Conservation (phyloP, 495 filamentous ascomycete genomes). For the Trichocladium uniseriatum region DNA sequence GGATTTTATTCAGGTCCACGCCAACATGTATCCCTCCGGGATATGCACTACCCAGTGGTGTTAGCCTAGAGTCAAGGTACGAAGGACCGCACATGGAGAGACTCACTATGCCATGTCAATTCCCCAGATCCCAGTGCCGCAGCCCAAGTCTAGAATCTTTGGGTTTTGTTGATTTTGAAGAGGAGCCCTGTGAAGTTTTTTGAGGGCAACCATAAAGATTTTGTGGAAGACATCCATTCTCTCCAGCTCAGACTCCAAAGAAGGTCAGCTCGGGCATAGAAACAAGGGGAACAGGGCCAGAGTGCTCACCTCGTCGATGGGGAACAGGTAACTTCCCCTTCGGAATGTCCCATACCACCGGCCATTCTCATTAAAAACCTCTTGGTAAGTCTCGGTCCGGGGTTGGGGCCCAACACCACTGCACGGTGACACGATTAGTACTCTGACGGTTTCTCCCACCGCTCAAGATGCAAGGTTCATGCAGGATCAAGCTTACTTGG, state of each 20-base stretch:
- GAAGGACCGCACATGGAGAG: not conserved
- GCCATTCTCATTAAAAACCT: slow-evolving; percentile 45
- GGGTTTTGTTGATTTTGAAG: slow-evolving; percentile 29
- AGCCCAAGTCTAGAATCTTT: slow-evolving; percentile 72
- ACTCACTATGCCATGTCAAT: slow-evolving; percentile 78
- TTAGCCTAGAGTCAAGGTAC: not conserved
- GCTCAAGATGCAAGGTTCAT: no score
- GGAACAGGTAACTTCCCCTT: slow-evolving; percentile 52
- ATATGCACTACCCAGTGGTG: slow-evolving; percentile 12
- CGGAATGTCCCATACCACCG: slow-evolving; percentile 47
- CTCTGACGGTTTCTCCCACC: not conserved
- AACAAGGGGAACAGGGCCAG: not conserved
- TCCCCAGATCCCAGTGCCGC: slow-evolving; percentile 85
- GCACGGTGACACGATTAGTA: not conserved
- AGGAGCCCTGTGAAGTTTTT: slow-evolving; percentile 46
- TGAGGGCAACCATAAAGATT: slow-evolving; percentile 58
- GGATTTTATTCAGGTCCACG: slow-evolving; percentile 65
- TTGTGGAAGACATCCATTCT: slow-evolving; percentile 73
- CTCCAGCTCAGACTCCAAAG: slow-evolving; percentile 52
- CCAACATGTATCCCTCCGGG: slow-evolving; percentile 14
- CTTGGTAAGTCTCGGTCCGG: not conserved
- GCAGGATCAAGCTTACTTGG: not conserved
- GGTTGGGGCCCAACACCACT: not conserved
- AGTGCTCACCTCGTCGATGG: slow-evolving; percentile 48
- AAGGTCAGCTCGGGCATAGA: not conserved